phyloP scores from a whole-genome alignment of 2,329 filamentous ascomycete genomes.

The Apiospora koreana region DNA sequence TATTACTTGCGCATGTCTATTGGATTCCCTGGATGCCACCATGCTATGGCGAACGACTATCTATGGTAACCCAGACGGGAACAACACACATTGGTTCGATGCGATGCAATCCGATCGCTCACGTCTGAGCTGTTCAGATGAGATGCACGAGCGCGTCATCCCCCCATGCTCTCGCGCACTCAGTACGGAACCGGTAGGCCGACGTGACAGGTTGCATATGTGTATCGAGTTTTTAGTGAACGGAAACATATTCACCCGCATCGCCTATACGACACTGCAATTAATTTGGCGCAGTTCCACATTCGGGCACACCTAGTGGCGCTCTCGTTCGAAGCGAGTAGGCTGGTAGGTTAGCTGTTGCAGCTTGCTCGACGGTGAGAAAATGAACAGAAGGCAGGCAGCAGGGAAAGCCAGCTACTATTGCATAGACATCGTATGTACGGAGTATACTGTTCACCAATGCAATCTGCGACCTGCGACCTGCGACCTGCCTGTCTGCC shows the following conservation, averaged over 20 bases:
- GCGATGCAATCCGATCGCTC: constrained; percentile 1
- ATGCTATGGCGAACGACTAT: not conserved
- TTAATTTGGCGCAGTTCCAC: constrained; percentile 7
- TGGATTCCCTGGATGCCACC: not conserved
- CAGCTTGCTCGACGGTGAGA: not conserved
- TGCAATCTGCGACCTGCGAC: not conserved
- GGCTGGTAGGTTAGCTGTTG: not conserved
- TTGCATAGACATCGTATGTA: not conserved
- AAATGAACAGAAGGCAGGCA: not conserved
- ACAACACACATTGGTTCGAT: constrained; percentile 1
- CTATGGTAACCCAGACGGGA: not conserved
- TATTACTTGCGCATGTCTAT: not conserved
- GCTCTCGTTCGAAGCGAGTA: not conserved
- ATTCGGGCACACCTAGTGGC: not conserved
- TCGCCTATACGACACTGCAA: constrained; percentile 3
- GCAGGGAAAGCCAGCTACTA: not conserved
- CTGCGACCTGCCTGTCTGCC: too few relatives aligned
- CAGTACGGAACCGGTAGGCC: not conserved
- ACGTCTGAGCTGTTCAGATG: constrained; percentile 9
- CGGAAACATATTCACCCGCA: constrained; percentile 5
- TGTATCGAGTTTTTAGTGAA: not conserved
- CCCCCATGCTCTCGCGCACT: not conserved
- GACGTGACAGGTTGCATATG: not conserved
- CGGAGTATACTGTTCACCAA: not conserved
- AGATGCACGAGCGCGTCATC: constrained; percentile 7